phyloP scores from a whole-genome alignment of 2,329 filamentous ascomycete species.

The Trichoderma sp. region DNA sequence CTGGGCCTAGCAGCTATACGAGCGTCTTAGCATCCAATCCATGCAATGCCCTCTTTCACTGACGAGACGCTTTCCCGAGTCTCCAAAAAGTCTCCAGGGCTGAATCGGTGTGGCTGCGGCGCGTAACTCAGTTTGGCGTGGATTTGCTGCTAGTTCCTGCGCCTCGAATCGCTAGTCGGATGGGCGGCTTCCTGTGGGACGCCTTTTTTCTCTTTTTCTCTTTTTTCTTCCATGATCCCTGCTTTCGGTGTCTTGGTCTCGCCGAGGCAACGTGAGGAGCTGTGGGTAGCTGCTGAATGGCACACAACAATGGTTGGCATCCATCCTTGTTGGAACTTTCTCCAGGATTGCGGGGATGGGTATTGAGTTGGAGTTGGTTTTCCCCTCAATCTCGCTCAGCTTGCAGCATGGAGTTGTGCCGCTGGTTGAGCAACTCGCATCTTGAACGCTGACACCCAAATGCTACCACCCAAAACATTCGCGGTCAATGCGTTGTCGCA shows the following conservation, averaged over 20 bases:
- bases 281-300: not conserved
- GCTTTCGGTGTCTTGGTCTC: not conserved
- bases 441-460: not conserved
- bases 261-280: not conserved
- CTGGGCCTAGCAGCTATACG: not conserved
- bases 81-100: not conserved
- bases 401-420: not conserved
- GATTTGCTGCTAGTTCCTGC: not conserved
- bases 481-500: not conserved
- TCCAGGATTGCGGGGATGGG: not conserved
- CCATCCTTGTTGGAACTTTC: not conserved
- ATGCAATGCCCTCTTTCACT: not conserved
- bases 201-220: not conserved
- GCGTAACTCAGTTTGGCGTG: conserved; percentile 1
- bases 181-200: conserved; percentile 18
- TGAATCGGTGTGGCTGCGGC: conserved; percentile 19
- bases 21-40: not conserved
- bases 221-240: not conserved
- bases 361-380: not conserved
- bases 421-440: not conserved
- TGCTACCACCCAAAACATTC: not conserved
- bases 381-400: not conserved
- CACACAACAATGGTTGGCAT: not conserved
- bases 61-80: not conserved
- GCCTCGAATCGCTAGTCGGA: conserved; percentile 21